These are phyloP conservation scores for Scleroderma citrinum DNA, from an alignment of 768 basidiomycete species.

Conservation along the genomic window DNA sequence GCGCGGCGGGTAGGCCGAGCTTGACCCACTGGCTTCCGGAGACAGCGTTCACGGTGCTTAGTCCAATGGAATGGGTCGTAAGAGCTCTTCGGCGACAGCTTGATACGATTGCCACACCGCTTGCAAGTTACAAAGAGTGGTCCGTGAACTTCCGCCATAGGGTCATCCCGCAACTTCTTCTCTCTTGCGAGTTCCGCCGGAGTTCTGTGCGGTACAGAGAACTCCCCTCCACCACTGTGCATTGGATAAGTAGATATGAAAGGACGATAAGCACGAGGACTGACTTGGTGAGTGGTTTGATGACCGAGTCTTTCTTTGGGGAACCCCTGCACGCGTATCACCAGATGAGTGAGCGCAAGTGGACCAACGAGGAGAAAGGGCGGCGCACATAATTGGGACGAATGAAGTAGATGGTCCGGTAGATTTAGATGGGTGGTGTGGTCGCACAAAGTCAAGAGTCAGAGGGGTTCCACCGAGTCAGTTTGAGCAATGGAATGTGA, in stretches of 20 bases:
- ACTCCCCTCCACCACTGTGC: constrained; percentile 18
- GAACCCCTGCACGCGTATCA: constrained; percentile 22
- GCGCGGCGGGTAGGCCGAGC: constrained; percentile 11
- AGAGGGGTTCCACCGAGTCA: neutral
- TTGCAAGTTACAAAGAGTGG: constrained; percentile 50
- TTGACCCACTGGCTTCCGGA: constrained; percentile 36
- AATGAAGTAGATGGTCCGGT: neutral
- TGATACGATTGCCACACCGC: constrained; percentile 51
- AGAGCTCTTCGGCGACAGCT: constrained; percentile 60
- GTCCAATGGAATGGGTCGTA: constrained; percentile 66
- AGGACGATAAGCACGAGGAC: constrained; percentile 1
- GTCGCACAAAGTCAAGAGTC: neutral
- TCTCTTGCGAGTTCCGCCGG: constrained; percentile 45
- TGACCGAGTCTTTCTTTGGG: constrained; percentile 11
- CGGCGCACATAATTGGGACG: neutral
- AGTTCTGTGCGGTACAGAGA: constrained; percentile 24
- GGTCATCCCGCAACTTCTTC: constrained; percentile 46
- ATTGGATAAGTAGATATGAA: constrained; percentile 6
- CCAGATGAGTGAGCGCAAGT: constrained; percentile 12
- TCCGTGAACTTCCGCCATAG: constrained; percentile 45
- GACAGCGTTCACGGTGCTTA: constrained; percentile 56
- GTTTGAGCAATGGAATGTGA: neutral
- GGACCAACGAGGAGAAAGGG: neutral
- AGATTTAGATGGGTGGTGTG: neutral
- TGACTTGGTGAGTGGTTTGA: constrained; percentile 20